Evolutionary conservation across 164 flowering plant genomes (phyloP).

Genomic region (Vitis rupestris): DNA sequence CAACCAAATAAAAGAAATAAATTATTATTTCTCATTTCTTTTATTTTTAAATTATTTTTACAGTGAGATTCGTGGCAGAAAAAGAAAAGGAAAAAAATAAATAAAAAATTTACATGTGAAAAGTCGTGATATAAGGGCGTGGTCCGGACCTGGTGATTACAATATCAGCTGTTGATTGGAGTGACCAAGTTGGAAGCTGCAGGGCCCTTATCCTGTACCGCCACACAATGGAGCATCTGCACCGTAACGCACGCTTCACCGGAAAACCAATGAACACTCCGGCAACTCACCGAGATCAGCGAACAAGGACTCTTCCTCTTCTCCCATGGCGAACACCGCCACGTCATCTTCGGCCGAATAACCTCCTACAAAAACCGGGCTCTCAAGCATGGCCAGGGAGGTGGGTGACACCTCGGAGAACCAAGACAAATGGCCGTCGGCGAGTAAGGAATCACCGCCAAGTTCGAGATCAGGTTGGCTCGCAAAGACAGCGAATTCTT

Average conservation of each 20-base stretch:
- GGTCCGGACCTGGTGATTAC: no score
- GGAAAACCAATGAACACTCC: constrained; percentile 39
- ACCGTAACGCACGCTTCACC: constrained; percentile 3
- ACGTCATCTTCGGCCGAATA: constrained; percentile 15
- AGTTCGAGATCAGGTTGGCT: constrained; percentile 18
- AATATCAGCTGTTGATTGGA: no score
- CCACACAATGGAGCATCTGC: not conserved
- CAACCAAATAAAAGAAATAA: no score
- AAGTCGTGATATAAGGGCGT: no score
- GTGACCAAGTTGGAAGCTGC: not conserved
- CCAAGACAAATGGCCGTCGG: constrained; percentile 26
- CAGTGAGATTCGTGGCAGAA: no score
- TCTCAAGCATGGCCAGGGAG: constrained; percentile 10
- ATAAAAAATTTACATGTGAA: no score
- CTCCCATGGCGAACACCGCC: constrained; percentile 18
- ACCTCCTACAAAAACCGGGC: constrained; percentile 16
- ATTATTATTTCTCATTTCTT: no score
- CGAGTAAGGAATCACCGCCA: constrained; percentile 5
- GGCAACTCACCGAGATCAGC: constrained; percentile 52
- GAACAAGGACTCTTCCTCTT: constrained; percentile 42
- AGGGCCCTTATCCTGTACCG: constrained; percentile 6
- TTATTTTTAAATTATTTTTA: no score
- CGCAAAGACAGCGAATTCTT: constrained; percentile 6
- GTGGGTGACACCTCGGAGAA: constrained; percentile 26
- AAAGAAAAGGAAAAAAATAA: no score